phyloP scores from a whole-genome alignment of 805 yeast genomes.

The Metschnikowia dekortorum region DNA sequence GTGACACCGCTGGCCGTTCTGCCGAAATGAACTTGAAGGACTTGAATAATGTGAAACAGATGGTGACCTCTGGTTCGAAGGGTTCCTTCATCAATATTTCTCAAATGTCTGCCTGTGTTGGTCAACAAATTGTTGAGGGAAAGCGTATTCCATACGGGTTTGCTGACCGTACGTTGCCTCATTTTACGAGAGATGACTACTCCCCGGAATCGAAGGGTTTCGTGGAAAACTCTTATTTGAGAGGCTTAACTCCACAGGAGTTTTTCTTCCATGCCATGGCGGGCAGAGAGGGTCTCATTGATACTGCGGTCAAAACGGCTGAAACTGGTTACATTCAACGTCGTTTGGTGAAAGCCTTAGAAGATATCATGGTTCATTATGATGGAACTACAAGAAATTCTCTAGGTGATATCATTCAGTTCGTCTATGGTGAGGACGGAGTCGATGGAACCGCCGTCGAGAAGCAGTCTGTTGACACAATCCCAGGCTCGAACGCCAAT shows the following conservation, averaged over 20 bases:
- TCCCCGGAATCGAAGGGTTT: slow-evolving; percentile 98
- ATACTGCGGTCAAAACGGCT: slow-evolving; percentile 98
- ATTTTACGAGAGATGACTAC: slow-evolving; percentile 96
- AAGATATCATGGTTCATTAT: slow-evolving; percentile 95
- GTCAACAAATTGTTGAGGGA: slow-evolving; percentile 99
- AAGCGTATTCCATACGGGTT: slow-evolving; percentile 98
- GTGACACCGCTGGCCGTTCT: slow-evolving; percentile 98
- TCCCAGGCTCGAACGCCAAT: slow-evolving; percentile 83
- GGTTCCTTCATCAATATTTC: slow-evolving; percentile 99
- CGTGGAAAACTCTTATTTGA: slow-evolving; percentile 90
- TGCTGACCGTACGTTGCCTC: slow-evolving; percentile 93
- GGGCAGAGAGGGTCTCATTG: slow-evolving; percentile 99
- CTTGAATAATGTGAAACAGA: slow-evolving; percentile 93
- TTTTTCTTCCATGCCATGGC: slow-evolving; percentile 97
- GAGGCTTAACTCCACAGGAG: slow-evolving; percentile 95
- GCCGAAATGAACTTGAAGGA: slow-evolving; percentile 96
- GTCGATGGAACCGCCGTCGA: slow-evolving; percentile 97
- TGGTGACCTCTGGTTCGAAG: slow-evolving; percentile 98
- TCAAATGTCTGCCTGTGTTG: slow-evolving; percentile 99
- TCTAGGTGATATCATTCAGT: slow-evolving; percentile 92
- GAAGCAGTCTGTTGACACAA: slow-evolving; percentile 90
- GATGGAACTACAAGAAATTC: slow-evolving; percentile 99
- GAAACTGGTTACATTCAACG: slow-evolving; percentile 99
- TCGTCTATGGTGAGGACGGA: slow-evolving; percentile 98
- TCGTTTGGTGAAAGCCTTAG: slow-evolving; percentile 94